Percentiles rank a stretch among this genome's conserved stretches.
Conservation (phyloP, 352 stramenopile genomes). For the Globisporangium sylvaticum region DNA sequence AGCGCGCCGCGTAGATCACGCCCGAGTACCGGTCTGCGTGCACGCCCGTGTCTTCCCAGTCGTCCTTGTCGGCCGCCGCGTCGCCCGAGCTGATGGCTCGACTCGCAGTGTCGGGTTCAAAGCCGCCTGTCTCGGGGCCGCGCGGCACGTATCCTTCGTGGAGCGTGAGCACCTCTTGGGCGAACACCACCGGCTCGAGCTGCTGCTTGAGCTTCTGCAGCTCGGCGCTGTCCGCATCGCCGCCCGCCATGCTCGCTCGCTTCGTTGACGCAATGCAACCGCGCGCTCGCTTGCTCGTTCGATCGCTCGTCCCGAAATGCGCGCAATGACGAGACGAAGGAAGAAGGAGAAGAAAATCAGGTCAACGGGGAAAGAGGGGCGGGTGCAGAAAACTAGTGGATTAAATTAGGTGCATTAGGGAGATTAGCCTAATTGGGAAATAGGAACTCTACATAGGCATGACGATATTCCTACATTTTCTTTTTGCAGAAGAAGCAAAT, state of each 20-base stretch:
- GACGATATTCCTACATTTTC: no score
- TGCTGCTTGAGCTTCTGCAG: constrained; percentile 61
- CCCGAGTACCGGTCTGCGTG: constrained; percentile 69
- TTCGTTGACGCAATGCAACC: not conserved
- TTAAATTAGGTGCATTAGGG: no score
- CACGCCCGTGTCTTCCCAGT: constrained; percentile 40
- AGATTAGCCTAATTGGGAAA: no score
- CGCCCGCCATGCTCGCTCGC: constrained; percentile 12
- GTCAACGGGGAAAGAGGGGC: not conserved
- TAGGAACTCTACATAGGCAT: no score
- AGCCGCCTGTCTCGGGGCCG: constrained; percentile 57
- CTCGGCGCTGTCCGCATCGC: constrained; percentile 35
- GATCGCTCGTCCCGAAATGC: not conserved
- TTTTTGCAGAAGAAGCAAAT: no score
- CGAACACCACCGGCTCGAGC: constrained; percentile 55
- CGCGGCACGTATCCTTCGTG: constrained; percentile 64
- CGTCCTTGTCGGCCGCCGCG: constrained; percentile 27
- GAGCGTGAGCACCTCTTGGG: constrained; percentile 44
- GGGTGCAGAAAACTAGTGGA: not conserved
- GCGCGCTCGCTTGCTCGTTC: not conserved
- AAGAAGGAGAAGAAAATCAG: not conserved
- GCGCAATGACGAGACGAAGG: not conserved
- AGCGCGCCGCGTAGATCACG: constrained; percentile 81
- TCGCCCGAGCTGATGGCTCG: constrained; percentile 14
- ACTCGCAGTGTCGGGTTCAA: constrained; percentile 38